Percentiles rank a stretch among this genome's conserved stretches.
These are phyloP conservation scores for Sclerospora graminicola DNA, from an alignment of 352 stramenopile species.

Conservation along the genomic window DNA sequence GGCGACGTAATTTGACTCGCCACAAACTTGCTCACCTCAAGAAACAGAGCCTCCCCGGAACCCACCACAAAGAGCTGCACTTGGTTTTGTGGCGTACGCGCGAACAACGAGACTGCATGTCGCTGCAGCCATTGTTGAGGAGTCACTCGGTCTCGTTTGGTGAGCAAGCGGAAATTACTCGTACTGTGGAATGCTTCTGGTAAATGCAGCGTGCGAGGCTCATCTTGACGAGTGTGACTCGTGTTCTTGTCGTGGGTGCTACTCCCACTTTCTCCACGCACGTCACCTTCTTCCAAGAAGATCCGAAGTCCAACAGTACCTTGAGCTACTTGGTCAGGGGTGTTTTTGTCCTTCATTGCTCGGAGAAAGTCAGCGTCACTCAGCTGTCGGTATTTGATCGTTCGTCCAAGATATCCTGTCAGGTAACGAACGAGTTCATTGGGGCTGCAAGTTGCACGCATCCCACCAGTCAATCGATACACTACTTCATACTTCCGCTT, in stretches of 20 bases:
- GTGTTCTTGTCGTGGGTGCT: slow-evolving; percentile 3
- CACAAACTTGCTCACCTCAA: slow-evolving; percentile 54
- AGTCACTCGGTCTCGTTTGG: slow-evolving; percentile 27
- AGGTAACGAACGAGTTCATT: slow-evolving; percentile 31
- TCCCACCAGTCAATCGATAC: slow-evolving; percentile 40
- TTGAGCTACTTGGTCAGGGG: slow-evolving; percentile 32
- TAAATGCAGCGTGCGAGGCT: slow-evolving; percentile 9
- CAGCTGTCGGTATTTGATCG: slow-evolving; percentile 46
- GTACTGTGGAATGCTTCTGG: slow-evolving; percentile 29
- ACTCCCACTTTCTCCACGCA: slow-evolving; percentile 4
- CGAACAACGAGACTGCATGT: slow-evolving; percentile 27
- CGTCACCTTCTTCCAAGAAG: slow-evolving; percentile 29
- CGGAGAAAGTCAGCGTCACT: slow-evolving; percentile 27
- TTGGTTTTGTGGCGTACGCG: slow-evolving; percentile 43
- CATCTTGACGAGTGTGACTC: slow-evolving; percentile 4
- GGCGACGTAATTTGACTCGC: slow-evolving; percentile 50
- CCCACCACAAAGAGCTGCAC: slow-evolving; percentile 77
- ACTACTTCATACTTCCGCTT: slow-evolving; percentile 38
- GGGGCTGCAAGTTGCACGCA: slow-evolving; percentile 30
- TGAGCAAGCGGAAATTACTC: slow-evolving; percentile 42
- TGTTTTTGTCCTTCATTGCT: slow-evolving; percentile 42
- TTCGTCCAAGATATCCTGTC: slow-evolving; percentile 22
- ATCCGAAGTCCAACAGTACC: slow-evolving; percentile 45
- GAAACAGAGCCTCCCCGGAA: slow-evolving; percentile 54
- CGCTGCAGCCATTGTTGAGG: slow-evolving; percentile 40